These are phyloP conservation scores for Desmodesmus armatus DNA, from an alignment of 139 green algal species.

Conservation along the genomic window DNA sequence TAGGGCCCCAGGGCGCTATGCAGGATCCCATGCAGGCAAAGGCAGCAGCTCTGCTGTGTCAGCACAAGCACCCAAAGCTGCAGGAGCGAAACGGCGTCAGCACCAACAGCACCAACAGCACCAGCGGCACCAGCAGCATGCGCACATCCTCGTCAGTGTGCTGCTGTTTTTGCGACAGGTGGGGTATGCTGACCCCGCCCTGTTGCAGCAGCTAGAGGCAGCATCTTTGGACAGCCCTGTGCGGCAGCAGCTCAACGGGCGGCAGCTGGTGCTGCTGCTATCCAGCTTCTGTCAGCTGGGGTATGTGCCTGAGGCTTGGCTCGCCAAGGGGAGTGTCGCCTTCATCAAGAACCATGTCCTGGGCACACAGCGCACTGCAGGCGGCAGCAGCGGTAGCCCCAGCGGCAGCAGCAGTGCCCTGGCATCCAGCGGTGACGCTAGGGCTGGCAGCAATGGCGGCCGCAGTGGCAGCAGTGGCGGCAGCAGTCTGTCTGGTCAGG, in stretches of 20 bases:
- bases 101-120: not conserved
- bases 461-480: not conserved
- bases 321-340: too few species aligned
- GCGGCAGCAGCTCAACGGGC: not conserved
- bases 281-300: constrained; percentile 1
- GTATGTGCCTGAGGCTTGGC: constrained; percentile 1
- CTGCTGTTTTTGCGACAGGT: not conserved
- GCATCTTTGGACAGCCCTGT: not conserved
- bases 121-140: not conserved
- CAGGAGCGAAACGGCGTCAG: too few species aligned
- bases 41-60: constrained; percentile 7
- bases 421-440: too few species aligned
- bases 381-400: too few species aligned
- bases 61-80: not conserved
- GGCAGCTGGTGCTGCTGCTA: constrained; percentile 22
- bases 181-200: not conserved
- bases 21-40: not conserved
- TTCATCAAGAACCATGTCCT: too few species aligned
- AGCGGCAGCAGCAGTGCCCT: too few species aligned
- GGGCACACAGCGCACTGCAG: too few species aligned
- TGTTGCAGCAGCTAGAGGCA: constrained; percentile 22
- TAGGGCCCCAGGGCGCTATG: not conserved
- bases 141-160: not conserved
- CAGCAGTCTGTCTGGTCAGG: not conserved
- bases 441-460: not conserved